Percentiles rank a stretch among this genome's conserved stretches.
Conservation (phyloP, 164 flowering plant species). For the Platanus orientalis region DNA sequence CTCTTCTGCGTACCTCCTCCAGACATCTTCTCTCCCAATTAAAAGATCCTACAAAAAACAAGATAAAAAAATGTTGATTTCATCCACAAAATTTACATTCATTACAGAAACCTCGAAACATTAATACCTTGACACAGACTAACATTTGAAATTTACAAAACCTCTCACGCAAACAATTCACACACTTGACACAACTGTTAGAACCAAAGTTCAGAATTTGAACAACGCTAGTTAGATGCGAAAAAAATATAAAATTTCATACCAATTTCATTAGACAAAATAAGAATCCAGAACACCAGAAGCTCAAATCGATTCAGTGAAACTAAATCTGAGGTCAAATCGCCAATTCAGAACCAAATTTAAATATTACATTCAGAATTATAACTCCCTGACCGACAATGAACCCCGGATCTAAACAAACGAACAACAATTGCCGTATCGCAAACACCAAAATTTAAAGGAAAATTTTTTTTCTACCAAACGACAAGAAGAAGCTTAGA, state of each 20-base stretch:
- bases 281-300: neutral
- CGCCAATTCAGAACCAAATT: neutral
- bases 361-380: neutral
- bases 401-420: neutral
- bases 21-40: conserved; percentile 57
- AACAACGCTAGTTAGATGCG: neutral
- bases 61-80: neutral
- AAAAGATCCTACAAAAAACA: conserved; percentile 18
- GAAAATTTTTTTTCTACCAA: too few species aligned
- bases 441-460: neutral
- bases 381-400: neutral
- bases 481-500: too few species aligned
- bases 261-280: neutral
- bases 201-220: neutral
- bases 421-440: neutral
- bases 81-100: neutral
- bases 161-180: neutral
- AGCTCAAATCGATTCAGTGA: neutral
- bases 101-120: too few species aligned
- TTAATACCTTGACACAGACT: neutral
- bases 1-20: conserved; percentile 81
- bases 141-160: neutral
- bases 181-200: neutral
- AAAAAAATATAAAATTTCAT: neutral
- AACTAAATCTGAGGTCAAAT: neutral